These are phyloP conservation scores for Yamadazyma membranifaciens DNA, from an alignment of 1,139 yeast genomes.

Conservation along the genomic window DNA sequence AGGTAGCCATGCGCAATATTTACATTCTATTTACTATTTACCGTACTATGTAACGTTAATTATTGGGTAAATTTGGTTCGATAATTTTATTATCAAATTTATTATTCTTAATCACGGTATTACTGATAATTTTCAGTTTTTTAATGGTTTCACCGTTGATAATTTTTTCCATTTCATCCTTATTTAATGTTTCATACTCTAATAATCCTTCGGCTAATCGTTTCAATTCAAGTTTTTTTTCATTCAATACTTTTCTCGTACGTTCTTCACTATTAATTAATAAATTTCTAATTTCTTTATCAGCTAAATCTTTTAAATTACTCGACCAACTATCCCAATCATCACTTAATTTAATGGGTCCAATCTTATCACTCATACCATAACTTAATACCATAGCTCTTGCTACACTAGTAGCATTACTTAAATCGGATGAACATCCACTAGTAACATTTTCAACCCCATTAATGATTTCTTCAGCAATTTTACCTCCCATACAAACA, in stretches of 20 bases:
- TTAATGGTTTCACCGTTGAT: conserved; percentile 74
- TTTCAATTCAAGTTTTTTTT: conserved; percentile 68
- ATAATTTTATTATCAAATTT: conserved; percentile 3
- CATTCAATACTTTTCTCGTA: conserved; percentile 65
- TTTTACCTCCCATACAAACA: conserved; percentile 98
- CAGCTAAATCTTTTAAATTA: conserved; percentile 83
- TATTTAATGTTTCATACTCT: conserved; percentile 92
- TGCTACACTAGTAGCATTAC: conserved; percentile 88
- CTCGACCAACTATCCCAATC: conserved; percentile 96
- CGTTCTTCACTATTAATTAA: conserved; percentile 76
- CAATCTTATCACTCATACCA: conserved; percentile 94
- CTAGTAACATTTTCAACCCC: conserved; percentile 92
- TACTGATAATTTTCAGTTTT: conserved; percentile 66
- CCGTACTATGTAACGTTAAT: too few species aligned
- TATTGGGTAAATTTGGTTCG: conserved; percentile 2
- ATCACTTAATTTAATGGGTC: conserved; percentile 85
- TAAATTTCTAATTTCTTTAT: conserved; percentile 79
- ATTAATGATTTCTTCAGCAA: conserved; percentile 90
- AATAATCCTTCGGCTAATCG: conserved; percentile 90
- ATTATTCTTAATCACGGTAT: conserved; percentile 60
- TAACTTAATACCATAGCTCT: conserved; percentile 95
- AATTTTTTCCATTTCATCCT: conserved; percentile 85
- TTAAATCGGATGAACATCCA: conserved; percentile 90
- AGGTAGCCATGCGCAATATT: too few species aligned
- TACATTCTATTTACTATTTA: conserved; percentile 3